These are phyloP conservation scores for Trypanosoma platydactyli DNA, from an alignment of 208 protist genomes.

Conservation along the genomic window DNA sequence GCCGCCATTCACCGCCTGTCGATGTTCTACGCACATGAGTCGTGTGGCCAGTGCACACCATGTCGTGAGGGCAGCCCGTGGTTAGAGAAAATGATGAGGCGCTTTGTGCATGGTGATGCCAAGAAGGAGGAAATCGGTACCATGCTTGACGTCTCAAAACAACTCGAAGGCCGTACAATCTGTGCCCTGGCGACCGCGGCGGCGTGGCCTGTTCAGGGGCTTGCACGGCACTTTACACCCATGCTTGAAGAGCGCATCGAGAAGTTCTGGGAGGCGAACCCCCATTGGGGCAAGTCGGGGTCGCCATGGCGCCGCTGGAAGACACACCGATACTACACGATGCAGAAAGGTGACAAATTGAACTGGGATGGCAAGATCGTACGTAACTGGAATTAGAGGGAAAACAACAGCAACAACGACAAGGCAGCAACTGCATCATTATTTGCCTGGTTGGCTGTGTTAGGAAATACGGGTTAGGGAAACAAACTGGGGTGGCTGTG, in stretches of 20 bases:
- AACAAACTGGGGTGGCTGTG: too few relatives aligned
- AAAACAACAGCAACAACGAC: background rate
- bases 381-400: conserved; percentile 79
- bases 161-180: conserved; percentile 99
- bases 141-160: conserved; percentile 95
- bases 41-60: conserved; percentile 98
- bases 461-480: too few relatives aligned
- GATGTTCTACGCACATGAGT: conserved; percentile 98
- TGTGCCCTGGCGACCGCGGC: conserved; percentile 98
- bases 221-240: conserved; percentile 97
- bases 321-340: conserved; percentile 88
- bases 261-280: conserved; percentile 85
- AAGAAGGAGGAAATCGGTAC: conserved; percentile 97
- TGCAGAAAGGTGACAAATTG: conserved; percentile 87
- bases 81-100: conserved; percentile 97
- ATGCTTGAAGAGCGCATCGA: conserved; percentile 96
- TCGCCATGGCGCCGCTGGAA: conserved; percentile 86
- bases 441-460: too few relatives aligned
- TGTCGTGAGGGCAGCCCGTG: conserved; percentile 97
- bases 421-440: too few relatives aligned
- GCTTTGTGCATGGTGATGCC: conserved; percentile 96
- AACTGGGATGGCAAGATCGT: conserved; percentile 91
- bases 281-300: conserved; percentile 81
- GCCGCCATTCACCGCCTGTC: conserved; percentile 94
- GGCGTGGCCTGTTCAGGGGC: conserved; percentile 98